Base-by-base conservation (phyloP, 176 grass and related monocot genomes). In the Aegilops bicornis region DNA sequence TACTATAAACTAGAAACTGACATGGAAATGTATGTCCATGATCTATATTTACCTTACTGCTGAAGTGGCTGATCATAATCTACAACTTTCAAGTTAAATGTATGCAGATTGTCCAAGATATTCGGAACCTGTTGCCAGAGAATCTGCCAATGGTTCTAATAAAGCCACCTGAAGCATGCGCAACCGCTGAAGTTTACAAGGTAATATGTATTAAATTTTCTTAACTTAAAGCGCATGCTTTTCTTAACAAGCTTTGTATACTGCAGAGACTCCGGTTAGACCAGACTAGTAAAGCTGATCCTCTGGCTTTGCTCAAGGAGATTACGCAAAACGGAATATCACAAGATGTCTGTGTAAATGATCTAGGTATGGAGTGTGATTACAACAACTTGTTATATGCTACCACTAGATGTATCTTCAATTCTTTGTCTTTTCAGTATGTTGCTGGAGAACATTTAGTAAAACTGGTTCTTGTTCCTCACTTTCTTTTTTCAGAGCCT, bases 111-210 rank as follows among this genome's bases (percentile, higher is more conserved):
- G 92, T 99, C 81, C 25, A 99, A 88, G 90, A 97, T 89, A 93
- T 99, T 80, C 83, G 89, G 42, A 64, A 77, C 74, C 73, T 76
- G 16, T 89, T 99, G 68, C 92, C 85, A 0, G 37, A 37, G 70
- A 90, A 94, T 87, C 86, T 97, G 71, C 92, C 94, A 40, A 79
- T 99, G 97, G 89, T 94, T 89, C 90, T 97, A 52, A 78, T 99
- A 90, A 99, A 99, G 81, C 97, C 97, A 16, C 83, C 88, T 85
- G 92, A 99, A 88, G 97, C 87, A 90, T 99, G 97, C 73, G 79
- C 97, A 74, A 97, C 97, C 23, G 92, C 92, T 75, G 94, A 96
- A 93, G 92, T 99, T 88, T 99, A 99, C 87, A 99, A 95, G 94
- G 97, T 91, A 94, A 90, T 39, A 81, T 16, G 23, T 23, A 56